These are phyloP conservation scores for Plasmodium relictum DNA, from an alignment of 169 alveolate species.

Conservation along the genomic window DNA sequence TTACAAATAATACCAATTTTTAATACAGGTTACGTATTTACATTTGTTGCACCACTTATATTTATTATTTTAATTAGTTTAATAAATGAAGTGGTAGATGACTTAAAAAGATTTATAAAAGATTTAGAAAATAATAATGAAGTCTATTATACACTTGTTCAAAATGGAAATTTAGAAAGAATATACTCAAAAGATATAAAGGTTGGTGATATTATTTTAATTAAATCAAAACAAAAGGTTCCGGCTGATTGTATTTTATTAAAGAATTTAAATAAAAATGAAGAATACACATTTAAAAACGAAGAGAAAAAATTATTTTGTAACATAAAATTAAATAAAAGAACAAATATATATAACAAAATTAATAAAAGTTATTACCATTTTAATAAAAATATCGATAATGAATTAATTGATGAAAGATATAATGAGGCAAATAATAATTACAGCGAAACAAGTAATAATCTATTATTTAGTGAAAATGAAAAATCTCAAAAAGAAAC, in stretches of 20 bases:
- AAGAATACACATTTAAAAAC: slow-evolving; percentile 69
- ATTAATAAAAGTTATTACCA: slow-evolving; percentile 55
- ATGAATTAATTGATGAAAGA: slow-evolving; percentile 59
- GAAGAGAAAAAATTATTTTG: slow-evolving; percentile 46
- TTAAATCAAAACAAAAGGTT: slow-evolving; percentile 93
- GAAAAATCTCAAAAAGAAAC: slow-evolving; percentile 46
- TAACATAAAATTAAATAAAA: slow-evolving; percentile 25
- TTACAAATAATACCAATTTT: slow-evolving; percentile 94
- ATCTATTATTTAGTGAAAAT: slow-evolving; percentile 64
- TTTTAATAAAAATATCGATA: slow-evolving; percentile 65
- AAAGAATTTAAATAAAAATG: slow-evolving; percentile 87
- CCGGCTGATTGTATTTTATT: slow-evolving; percentile 98
- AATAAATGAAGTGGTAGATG: slow-evolving; percentile 97
- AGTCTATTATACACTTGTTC: slow-evolving; percentile 83
- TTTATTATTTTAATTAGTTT: slow-evolving; percentile 93
- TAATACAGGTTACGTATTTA: slow-evolving; percentile 95
- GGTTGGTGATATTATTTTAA: slow-evolving; percentile 94
- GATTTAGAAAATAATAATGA: slow-evolving; percentile 89
- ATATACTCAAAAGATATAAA: slow-evolving; percentile 90
- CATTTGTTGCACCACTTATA: slow-evolving; percentile 96
- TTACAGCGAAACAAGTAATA: slow-evolving; percentile 60
- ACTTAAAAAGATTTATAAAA: slow-evolving; percentile 88
- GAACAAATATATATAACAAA: slow-evolving; percentile 45
- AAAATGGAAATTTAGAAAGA: slow-evolving; percentile 84
- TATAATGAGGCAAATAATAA: slow-evolving; percentile 63